These are phyloP conservation scores for Scorias spongiosa DNA, from an alignment of 2,329 filamentous ascomycete genomes.

Conservation along the genomic window DNA sequence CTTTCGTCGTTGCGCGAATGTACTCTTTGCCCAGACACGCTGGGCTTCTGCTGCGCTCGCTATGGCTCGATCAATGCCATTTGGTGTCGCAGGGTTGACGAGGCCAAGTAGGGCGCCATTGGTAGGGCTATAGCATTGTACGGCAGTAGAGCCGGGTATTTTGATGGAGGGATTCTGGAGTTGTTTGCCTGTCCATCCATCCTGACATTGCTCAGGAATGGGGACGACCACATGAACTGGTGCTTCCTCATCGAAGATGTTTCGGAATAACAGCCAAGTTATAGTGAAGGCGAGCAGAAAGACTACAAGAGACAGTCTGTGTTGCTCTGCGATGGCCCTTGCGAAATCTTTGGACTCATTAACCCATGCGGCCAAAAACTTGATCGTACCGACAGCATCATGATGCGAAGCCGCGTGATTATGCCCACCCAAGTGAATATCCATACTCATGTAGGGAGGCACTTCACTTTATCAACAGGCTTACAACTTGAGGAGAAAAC, in stretches of 20 bases:
- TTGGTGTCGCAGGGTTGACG: slow-evolving; percentile 60
- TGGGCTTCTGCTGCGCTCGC: slow-evolving; percentile 62
- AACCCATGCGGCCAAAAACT: no score
- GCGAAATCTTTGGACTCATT: no score
- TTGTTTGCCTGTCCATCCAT: slow-evolving; percentile 38
- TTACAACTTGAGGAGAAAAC: no score
- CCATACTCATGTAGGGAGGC: no score
- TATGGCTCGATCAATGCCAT: slow-evolving; percentile 66
- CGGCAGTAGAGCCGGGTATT: slow-evolving; percentile 47
- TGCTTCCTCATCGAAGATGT: neutral
- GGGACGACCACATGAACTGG: slow-evolving; percentile 24
- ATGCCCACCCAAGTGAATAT: no score
- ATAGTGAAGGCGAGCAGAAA: no score
- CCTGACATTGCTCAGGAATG: slow-evolving; percentile 43
- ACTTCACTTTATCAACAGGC: no score
- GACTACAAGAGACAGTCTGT: no score
- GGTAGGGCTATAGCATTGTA: slow-evolving; percentile 80
- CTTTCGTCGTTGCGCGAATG: slow-evolving; percentile 59
- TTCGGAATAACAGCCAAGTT: no score
- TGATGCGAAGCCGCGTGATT: no score
- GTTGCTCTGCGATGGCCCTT: no score
- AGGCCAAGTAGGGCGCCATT: slow-evolving; percentile 71
- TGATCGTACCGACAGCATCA: no score
- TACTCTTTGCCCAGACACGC: slow-evolving; percentile 58
- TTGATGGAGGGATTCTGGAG: slow-evolving; percentile 48